A percentile compares a stretch with the other conserved stretches of the same genome.
Evolutionary conservation across 1,139 yeast genomes (phyloP).

Genomic region (Geotrichum australiense): DNA sequence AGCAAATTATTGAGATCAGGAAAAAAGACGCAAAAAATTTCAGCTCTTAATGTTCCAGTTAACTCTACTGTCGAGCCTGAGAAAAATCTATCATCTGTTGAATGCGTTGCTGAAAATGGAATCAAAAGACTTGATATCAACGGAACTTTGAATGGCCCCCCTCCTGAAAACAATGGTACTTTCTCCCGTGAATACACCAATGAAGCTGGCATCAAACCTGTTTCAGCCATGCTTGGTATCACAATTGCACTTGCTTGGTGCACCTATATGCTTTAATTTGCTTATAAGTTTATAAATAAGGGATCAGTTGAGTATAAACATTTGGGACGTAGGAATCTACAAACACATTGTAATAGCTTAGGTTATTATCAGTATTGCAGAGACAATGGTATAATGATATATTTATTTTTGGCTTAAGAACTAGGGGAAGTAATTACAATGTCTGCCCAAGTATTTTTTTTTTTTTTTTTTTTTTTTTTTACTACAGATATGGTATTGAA

Average conservation of each 20-base stretch:
- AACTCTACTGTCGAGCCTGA: background rate
- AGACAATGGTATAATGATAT: too few relatives aligned
- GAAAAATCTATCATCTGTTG: background rate
- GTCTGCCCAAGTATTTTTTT: too few relatives aligned
- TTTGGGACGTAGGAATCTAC: too few relatives aligned
- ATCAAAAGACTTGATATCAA: conserved; percentile 7
- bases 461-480: too few relatives aligned
- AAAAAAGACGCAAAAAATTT: background rate
- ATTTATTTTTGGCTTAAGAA: too few relatives aligned
- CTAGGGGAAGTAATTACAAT: too few relatives aligned
- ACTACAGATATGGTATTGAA: too few relatives aligned
- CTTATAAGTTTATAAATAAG: too few relatives aligned
- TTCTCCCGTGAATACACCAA: conserved; percentile 1
- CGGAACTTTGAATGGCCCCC: conserved; percentile 7
- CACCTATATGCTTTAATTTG: conserved; percentile 10
- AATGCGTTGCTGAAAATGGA: conserved; percentile 1
- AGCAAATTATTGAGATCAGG: background rate
- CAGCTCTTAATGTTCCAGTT: background rate
- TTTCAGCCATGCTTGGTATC: conserved; percentile 13
- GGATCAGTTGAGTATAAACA: too few relatives aligned
- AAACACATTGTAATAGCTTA: too few relatives aligned
- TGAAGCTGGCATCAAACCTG: conserved; percentile 9
- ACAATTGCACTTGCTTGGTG: conserved; percentile 13
- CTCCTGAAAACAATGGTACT: background rate
- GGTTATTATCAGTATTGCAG: too few relatives aligned